Base-by-base conservation (phyloP, 805 yeast species). In the Komagataella ulmi region DNA sequence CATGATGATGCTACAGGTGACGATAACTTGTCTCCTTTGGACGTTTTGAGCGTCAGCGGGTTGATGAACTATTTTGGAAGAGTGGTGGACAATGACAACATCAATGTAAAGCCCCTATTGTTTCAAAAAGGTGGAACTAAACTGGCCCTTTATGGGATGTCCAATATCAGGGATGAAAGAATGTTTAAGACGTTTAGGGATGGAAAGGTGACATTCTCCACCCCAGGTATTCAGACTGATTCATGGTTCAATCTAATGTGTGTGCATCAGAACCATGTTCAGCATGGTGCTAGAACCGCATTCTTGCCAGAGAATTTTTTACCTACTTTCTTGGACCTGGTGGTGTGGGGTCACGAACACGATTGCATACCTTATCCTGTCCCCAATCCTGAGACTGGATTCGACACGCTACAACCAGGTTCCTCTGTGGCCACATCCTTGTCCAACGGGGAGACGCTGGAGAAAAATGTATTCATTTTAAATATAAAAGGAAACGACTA, bases 321-420 rank as follows among this genome's bases (percentile, higher is more conserved):
- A 21, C 99, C 98, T 0, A 70, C 74, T 7, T 89, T 90, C 61
- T 60, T 93, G 48, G 89, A 93, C 61, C 71, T 91, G 52, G 82
- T 93, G 0, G 68, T 90, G 1, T 93, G 99, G 99, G 99, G 99
- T 17, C 99, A 93, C 65, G 99, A 93, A 63, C 99, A 93, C 65
- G 97, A 93, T 62, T 88, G 97, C 61, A 74, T 83, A 3, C 87
- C 91, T 1, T 79, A 77, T 53, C 80, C 95, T 0, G 75, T 72
- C 1, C 70, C 70, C 47, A 83, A 84, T 58, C 70, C 79, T 1
- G 74, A 73, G 8, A 76, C 75, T 2, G 84, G 83, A 1, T 88
- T 91, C 61, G 80, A 80, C 52, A 88, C 89, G 0, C 71, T 93
- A 44, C 97, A 89, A 62, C 93, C 96, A 0, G 99, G 99, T 0